Evolutionary conservation across 2,329 filamentous ascomycete species (phyloP).

Genomic region (Aspergillus neotritici): DNA sequence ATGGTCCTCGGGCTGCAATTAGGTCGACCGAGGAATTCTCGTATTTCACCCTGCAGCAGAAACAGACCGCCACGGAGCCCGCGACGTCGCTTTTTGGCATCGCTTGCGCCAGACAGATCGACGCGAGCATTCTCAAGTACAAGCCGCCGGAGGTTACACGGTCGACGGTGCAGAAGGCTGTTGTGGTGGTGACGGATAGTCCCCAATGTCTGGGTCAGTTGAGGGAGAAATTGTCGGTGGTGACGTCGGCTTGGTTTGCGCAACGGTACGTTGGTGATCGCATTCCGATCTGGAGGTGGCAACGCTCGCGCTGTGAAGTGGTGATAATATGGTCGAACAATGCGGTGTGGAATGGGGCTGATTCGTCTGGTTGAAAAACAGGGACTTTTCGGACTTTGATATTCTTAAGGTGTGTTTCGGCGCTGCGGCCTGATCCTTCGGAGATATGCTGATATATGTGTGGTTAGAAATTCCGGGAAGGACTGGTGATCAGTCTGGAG

Average conservation of each 20-base stretch:
- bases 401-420: slow-evolving; percentile 60
- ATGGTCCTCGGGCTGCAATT: slow-evolving; percentile 4
- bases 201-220: slow-evolving; percentile 87
- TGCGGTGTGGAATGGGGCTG: slow-evolving; percentile 3
- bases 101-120: slow-evolving; percentile 86
- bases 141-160: slow-evolving; percentile 87
- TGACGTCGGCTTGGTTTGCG: slow-evolving; percentile 93
- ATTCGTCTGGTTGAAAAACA: slow-evolving; percentile 20
- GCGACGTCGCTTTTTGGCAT: slow-evolving; percentile 90
- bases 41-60: slow-evolving; percentile 83
- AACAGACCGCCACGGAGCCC: slow-evolving; percentile 41
- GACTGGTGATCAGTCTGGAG: slow-evolving; percentile 56
- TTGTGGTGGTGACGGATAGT: slow-evolving; percentile 88
- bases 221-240: slow-evolving; percentile 80
- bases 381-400: slow-evolving; percentile 84
- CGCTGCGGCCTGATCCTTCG: neutral
- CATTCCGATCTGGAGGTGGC: neutral
- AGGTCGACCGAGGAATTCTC: slow-evolving; percentile 94
- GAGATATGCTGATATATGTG: slow-evolving; percentile 12
- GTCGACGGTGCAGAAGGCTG: slow-evolving; percentile 95
- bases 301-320: neutral
- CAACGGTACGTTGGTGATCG: slow-evolving; percentile 55
- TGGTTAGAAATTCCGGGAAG: slow-evolving; percentile 75
- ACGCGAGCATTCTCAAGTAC: slow-evolving; percentile 68
- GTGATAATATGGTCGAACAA: slow-evolving; percentile 3